Base-by-base conservation (phyloP, 768 basidiomycete genomes). In the Tephrocybe rancida region DNA sequence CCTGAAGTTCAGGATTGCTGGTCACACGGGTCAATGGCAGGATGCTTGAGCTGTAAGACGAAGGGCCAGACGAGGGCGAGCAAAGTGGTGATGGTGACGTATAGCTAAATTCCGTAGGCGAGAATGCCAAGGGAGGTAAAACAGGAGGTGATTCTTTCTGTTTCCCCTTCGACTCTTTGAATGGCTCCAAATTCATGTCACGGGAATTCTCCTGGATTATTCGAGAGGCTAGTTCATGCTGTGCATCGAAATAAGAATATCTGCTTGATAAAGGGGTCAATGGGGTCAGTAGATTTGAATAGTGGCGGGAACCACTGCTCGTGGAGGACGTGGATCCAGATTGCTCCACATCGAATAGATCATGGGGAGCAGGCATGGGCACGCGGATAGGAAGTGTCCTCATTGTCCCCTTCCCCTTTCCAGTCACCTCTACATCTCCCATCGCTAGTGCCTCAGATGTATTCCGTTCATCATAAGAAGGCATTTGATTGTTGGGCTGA, bases 61-160 rank as follows among this genome's bases (percentile, higher is more conserved):
- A 81, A 46, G 72, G 74, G 7, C 74, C 74, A 11, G 74, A 61
- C 18, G 66, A 63, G 10, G 71, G 70, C n/a, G 52, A 32, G 42
- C 55, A 42, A 19, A 70, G 60, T 22, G 73, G 70, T 27, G 74
- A 68, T 70, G 75, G 75, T 56, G 66, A 67, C 42, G 61, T 66
- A 60, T 77, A 81, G 47, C 68, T 71, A 56, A 88, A 73, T 51
- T 76, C 74, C 32, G 86, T 72, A 26, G 81, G 73, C 46, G 81
- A 74, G 62, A 91, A 84, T 27, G 77, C 71, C 54, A 89, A 73
- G 56, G 88, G 86, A 54, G 88, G 86, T 55, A 89, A 76, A 64
- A 75, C 74, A 53, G 88, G 84, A 42, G 86, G 81, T 54, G 64
- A 75, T 72, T 75, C 85, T 69, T 80, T 88, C 61, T 78, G 83